A percentile compares a stretch with the other conserved stretches of the same genome.
phyloP scores from a whole-genome alignment of 2,329 filamentous ascomycete genomes.

The Colletotrichum sp. region DNA sequence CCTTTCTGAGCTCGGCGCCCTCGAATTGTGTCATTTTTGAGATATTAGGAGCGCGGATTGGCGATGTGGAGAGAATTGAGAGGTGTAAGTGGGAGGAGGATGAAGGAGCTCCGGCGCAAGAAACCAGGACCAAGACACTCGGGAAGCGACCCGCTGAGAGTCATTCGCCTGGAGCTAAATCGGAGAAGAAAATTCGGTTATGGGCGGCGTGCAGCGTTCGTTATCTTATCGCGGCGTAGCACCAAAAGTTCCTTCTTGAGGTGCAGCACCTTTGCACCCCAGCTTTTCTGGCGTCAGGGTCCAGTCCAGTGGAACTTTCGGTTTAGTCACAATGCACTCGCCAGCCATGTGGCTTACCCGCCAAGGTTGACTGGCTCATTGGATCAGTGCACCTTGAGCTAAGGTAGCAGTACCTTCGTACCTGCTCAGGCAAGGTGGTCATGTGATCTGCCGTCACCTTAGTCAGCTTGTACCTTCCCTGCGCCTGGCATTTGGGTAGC shows the following conservation, averaged over 20 bases:
- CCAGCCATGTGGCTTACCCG: not conserved
- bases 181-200: constrained; percentile 21
- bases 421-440: not conserved
- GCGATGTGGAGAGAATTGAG: constrained; percentile 23
- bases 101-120: not conserved
- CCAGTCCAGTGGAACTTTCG: not conserved
- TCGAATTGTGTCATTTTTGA: constrained; percentile 33
- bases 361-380: not conserved
- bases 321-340: not conserved
- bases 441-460: not conserved
- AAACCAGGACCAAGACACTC: not conserved
- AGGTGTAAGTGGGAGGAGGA: constrained; percentile 1
- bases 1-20: constrained; percentile 32
- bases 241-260: not conserved
- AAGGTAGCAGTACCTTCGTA: not conserved
- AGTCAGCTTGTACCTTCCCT: not conserved
- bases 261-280: not conserved
- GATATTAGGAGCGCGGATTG: not conserved
- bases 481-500: not conserved
- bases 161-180: constrained; percentile 2
- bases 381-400: not conserved
- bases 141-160: constrained; percentile 2
- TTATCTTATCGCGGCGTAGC: constrained; percentile 17
- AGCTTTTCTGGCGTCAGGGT: not conserved
- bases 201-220: not conserved